Conservation (phyloP, 805 yeast genomes). For the Yarrowia hollandica region DNA sequence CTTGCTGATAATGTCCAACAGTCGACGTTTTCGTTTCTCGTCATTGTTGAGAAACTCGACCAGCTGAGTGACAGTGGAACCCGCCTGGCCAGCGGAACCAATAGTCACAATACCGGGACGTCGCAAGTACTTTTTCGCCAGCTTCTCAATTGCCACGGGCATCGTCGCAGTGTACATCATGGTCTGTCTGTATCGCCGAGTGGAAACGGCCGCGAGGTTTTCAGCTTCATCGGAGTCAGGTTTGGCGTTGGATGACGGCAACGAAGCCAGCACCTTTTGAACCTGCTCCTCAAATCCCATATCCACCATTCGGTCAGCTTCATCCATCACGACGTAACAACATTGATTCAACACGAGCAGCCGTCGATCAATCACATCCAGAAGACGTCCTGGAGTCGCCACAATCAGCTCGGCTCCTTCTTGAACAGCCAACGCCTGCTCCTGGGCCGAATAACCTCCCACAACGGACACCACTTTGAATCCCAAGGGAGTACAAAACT, state of each 20-base stretch:
- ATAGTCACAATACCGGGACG: conserved; percentile 65
- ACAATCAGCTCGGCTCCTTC: conserved; percentile 75
- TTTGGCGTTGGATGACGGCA: conserved; percentile 51
- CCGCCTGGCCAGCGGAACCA: conserved; percentile 66
- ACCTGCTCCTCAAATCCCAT: conserved; percentile 89
- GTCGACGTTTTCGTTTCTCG: conserved; percentile 48
- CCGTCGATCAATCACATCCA: conserved; percentile 76
- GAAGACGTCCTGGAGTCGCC: conserved; percentile 91
- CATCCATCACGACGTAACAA: conserved; percentile 77
- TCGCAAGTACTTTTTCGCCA: conserved; percentile 62
- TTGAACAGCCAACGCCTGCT: conserved; percentile 58
- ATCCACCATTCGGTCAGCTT: conserved; percentile 94
- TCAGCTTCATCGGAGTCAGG: conserved; percentile 42
- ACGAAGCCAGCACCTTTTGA: conserved; percentile 53
- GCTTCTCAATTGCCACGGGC: conserved; percentile 67
- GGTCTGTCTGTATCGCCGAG: conserved; percentile 51
- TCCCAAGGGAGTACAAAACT: conserved; percentile 47
- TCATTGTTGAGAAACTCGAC: conserved; percentile 57
- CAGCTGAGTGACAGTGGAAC: conserved; percentile 67
- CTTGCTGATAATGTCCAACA: conserved; percentile 45
- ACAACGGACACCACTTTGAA: conserved; percentile 61
- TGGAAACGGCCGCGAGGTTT: conserved; percentile 31
- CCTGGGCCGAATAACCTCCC: conserved; percentile 87
- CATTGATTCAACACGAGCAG: conserved; percentile 61
- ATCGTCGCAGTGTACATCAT: conserved; percentile 96